These are phyloP conservation scores for Saccharata proteae DNA, from an alignment of 2,329 filamentous ascomycete genomes.

Conservation along the genomic window DNA sequence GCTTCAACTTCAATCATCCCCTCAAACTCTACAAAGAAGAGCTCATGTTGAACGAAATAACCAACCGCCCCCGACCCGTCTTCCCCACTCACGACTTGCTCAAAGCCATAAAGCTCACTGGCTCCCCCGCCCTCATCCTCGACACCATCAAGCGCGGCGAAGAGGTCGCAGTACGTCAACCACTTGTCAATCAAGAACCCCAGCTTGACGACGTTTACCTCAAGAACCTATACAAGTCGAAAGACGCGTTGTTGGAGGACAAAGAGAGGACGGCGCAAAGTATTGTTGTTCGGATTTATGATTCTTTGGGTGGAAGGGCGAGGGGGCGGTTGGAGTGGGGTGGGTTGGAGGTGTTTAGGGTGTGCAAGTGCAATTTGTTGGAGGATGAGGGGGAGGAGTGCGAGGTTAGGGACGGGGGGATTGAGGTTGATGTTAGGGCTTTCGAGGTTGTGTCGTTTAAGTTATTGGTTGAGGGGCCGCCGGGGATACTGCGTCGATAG, in stretches of 20 bases:
- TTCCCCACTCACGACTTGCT: conserved; percentile 18
- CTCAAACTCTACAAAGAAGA: conserved; percentile 49
- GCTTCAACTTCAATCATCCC: conserved; percentile 83
- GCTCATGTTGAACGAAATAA: conserved; percentile 14
- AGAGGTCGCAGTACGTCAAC: no score
- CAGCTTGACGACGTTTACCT: conserved; percentile 37
- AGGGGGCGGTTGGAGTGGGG: conserved; percentile 56
- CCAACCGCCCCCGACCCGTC: conserved; percentile 20
- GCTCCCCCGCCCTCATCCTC: conserved; percentile 56
- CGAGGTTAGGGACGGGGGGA: conserved; percentile 27
- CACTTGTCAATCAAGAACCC: no score
- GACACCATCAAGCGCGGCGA: conserved; percentile 83
- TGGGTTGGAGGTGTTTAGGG: conserved; percentile 58
- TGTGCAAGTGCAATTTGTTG: conserved; percentile 72
- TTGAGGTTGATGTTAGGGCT: conserved; percentile 46
- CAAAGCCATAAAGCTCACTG: conserved; percentile 54
- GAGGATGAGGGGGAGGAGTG: conserved; percentile 69
- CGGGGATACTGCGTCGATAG: no score
- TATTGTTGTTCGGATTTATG: conserved; percentile 76
- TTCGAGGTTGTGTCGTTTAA: conserved; percentile 81
- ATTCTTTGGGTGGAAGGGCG: conserved; percentile 71
- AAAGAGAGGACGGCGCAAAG: conserved; percentile 61
- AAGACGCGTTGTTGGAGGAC: no score
- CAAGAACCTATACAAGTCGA: no score
- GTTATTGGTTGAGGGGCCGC: no score